Conservation (phyloP, 441 rosid genomes). For the Erodium texanum region DNA sequence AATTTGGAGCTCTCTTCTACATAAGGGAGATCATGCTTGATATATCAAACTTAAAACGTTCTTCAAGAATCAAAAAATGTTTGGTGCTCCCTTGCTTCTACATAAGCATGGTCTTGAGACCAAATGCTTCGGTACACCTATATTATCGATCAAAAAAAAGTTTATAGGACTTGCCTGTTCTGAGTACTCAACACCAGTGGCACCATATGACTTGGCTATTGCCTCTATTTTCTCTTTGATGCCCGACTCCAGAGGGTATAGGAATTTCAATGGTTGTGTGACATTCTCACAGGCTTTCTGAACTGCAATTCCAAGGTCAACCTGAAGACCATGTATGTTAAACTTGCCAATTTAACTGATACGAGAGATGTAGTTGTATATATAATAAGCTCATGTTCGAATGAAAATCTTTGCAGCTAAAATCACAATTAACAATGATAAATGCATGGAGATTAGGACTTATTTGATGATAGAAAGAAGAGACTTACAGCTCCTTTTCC, state of each 20-base stretch:
- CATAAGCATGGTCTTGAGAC: too few species aligned
- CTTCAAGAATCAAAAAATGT: too few species aligned
- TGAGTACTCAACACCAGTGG: slow-evolving; percentile 79
- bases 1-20: too few species aligned
- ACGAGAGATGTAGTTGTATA: too few species aligned
- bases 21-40: too few species aligned
- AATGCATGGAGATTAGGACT: neutral
- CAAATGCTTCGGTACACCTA: too few species aligned
- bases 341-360: too few species aligned
- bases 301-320: slow-evolving; percentile 86
- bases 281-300: slow-evolving; percentile 77
- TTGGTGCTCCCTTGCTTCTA: too few species aligned
- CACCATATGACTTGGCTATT: slow-evolving; percentile 90
- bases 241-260: slow-evolving; percentile 53
- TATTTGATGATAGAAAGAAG: slow-evolving; percentile 7
- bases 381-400: too few species aligned
- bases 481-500: slow-evolving; percentile 85
- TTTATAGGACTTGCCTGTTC: slow-evolving; percentile 53
- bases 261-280: slow-evolving; percentile 54
- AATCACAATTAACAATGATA: neutral
- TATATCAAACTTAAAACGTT: too few species aligned
- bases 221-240: slow-evolving; percentile 65
- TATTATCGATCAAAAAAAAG: too few species aligned
- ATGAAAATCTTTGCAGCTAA: neutral
- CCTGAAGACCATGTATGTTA: too few species aligned